Base-by-base conservation (phyloP, 2,329 filamentous ascomycete species). In the Epichloe sylvatica region DNA sequence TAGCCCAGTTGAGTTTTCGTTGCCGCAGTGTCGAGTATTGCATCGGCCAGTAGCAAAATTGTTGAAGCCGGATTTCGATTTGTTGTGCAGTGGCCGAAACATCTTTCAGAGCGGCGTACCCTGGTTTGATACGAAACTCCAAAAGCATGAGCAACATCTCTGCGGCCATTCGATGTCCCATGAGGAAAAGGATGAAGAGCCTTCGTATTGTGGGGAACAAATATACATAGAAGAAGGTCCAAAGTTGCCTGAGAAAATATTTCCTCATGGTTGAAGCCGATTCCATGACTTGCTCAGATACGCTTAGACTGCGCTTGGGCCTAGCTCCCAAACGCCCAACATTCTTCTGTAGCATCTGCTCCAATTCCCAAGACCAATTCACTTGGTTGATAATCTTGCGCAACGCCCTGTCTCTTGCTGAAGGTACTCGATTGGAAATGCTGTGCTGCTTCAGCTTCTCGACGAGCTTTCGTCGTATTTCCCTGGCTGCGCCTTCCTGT, bases 41-140 rank as follows among this genome's bases (percentile, higher is more conserved):
- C 67, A 94, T 88, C 2, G 92, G 94, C 90, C 91, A 97, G 65
- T 98, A 98, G 67, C 91, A 97, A 62, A 97, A 97, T 63, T 98
- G 92, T 63, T 97, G 89, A 21, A 98, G 75, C 5, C 92, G 85
- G 55, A 98, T 96, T 67, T 98, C 92, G 36, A 98, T 83, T 66
- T 98, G 92, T 64, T 98, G 92, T 23, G 92, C 92, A 0, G 91
- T 97, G 13, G 92, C 92, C 34, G 90, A 97, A 42, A 97, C 81
- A 63, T 98, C 92, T 64, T 97, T 97, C 50, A 98, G 70, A 0
- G 92, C 92, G 39, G 89, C 83, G 46, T 83, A 83, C 40, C 84
- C 82, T 7, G 86, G 84, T 44, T 83, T 79, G 23, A 81, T 75
- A 35, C 88, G 81, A 80, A 90, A 97, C 67, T 97, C 91, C 12